Evolutionary conservation across 495 filamentous ascomycete genomes (phyloP).

Genomic region (Penicillium dipodomyicola): DNA sequence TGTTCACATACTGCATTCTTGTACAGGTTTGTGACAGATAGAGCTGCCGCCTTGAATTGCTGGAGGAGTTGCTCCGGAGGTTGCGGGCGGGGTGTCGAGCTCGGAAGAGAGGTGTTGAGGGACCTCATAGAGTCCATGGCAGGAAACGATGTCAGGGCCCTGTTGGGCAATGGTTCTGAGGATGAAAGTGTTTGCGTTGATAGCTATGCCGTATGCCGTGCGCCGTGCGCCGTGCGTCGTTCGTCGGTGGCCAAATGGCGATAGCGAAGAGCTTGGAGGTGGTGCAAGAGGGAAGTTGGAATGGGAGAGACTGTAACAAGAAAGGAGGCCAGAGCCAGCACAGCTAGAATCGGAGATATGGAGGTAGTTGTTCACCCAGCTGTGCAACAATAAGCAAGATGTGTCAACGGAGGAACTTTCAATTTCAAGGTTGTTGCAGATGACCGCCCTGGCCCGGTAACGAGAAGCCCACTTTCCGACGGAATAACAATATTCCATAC

Average conservation of each 20-base stretch:
- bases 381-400: constrained; percentile 10
- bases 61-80: constrained; percentile 78
- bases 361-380: not conserved
- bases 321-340: not conserved
- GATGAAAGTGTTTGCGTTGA: not conserved
- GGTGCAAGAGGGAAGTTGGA: not conserved
- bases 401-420: constrained; percentile 5
- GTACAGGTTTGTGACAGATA: constrained; percentile 95
- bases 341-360: not conserved
- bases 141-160: not conserved
- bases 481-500: not conserved
- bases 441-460: constrained; percentile 8
- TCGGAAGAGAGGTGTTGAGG: constrained; percentile 66
- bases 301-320: constrained; percentile 4
- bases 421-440: constrained; percentile 7
- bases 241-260: constrained; percentile 3
- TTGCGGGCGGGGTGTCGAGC: constrained; percentile 52
- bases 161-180: not conserved
- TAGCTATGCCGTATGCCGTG: constrained; percentile 1
- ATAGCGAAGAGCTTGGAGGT: not conserved
- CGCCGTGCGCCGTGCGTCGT: not conserved
- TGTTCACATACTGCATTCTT: constrained; percentile 79
- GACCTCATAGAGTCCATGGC: constrained; percentile 74
- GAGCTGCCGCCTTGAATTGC: constrained; percentile 85
- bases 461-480: constrained; percentile 7